Percentiles rank a stretch among this genome's conserved stretches.
phyloP scores from a whole-genome alignment of 192 early-diverging fungal genomes.

The Spizellomyces punctatus region DNA sequence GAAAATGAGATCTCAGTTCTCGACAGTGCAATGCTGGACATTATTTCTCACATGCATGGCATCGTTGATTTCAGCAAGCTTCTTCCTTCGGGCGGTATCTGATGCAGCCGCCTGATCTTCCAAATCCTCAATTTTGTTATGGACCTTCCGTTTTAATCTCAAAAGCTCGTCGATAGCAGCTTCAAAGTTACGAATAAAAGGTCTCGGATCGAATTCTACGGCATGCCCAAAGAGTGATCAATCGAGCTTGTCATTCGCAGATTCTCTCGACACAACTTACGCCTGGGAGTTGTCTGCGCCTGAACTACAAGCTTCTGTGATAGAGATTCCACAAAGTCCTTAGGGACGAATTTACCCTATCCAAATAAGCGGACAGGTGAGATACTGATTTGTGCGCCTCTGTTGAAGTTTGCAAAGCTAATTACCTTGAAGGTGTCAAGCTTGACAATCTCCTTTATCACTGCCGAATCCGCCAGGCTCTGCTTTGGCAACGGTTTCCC shows the following conservation, averaged over 20 bases:
- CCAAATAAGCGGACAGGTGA: not conserved
- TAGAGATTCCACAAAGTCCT: constrained; percentile 62
- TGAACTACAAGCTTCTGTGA: constrained; percentile 51
- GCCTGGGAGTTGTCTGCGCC: constrained; percentile 43
- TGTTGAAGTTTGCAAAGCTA: not conserved
- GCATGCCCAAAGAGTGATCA: not conserved
- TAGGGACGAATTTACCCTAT: constrained; percentile 56
- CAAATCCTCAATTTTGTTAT: constrained; percentile 80
- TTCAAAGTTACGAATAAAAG: constrained; percentile 92
- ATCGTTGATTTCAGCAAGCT: constrained; percentile 74
- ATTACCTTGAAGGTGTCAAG: constrained; percentile 34
- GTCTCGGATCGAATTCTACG: constrained; percentile 83
- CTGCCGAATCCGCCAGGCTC: not conserved
- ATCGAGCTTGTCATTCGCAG: not conserved
- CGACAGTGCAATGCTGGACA: constrained; percentile 3
- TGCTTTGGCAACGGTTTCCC: not conserved
- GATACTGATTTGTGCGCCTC: not conserved
- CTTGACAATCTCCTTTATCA: constrained; percentile 26
- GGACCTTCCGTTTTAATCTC: constrained; percentile 72
- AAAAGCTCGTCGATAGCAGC: constrained; percentile 81
- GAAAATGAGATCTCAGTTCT: not conserved
- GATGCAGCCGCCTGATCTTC: constrained; percentile 77
- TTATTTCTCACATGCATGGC: constrained; percentile 70
- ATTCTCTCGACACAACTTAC: not conserved
- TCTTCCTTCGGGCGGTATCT: constrained; percentile 74